Evolutionary conservation across 2,329 filamentous ascomycete genomes (phyloP).

Genomic region (Botrytis byssoidea): DNA sequence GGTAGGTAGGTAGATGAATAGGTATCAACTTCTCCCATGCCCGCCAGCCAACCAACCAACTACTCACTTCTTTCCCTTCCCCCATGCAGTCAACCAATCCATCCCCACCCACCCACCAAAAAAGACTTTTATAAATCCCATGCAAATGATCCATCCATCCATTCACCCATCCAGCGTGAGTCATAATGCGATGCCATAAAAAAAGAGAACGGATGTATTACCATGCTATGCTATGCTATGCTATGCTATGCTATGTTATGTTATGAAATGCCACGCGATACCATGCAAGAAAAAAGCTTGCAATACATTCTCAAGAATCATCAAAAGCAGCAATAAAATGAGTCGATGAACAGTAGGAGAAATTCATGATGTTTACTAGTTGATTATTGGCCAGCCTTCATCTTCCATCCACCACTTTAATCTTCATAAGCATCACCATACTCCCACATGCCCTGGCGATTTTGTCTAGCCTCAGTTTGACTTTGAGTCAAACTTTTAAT

Average conservation of each 20-base stretch:
- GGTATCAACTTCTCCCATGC: background rate
- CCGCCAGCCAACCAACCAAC: background rate
- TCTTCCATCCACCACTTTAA: constrained; percentile 42
- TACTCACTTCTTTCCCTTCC: background rate
- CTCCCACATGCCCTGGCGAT: constrained; percentile 91
- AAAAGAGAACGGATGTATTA: background rate
- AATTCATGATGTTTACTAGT: background rate
- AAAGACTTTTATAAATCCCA: background rate
- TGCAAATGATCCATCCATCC: background rate
- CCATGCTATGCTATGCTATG: constrained; percentile 1
- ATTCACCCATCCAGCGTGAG: background rate
- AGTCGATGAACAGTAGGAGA: background rate
- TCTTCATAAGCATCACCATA: constrained; percentile 96
- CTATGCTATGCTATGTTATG: background rate
- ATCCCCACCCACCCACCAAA: background rate
- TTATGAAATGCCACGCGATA: background rate
- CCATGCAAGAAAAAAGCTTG: background rate
- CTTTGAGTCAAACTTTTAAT: constrained; percentile 70
- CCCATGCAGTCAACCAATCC: background rate
- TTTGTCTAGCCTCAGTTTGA: constrained; percentile 75
- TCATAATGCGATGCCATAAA: background rate
- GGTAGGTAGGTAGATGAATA: background rate
- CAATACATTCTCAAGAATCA: background rate
- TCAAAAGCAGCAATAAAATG: background rate
- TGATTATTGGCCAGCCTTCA: background rate